A percentile compares a stretch with the other conserved stretches of the same genome.
Evolutionary conservation across 495 filamentous ascomycete species (phyloP).

Genomic region (Aspergillus sclerotiicarbonarius): DNA sequence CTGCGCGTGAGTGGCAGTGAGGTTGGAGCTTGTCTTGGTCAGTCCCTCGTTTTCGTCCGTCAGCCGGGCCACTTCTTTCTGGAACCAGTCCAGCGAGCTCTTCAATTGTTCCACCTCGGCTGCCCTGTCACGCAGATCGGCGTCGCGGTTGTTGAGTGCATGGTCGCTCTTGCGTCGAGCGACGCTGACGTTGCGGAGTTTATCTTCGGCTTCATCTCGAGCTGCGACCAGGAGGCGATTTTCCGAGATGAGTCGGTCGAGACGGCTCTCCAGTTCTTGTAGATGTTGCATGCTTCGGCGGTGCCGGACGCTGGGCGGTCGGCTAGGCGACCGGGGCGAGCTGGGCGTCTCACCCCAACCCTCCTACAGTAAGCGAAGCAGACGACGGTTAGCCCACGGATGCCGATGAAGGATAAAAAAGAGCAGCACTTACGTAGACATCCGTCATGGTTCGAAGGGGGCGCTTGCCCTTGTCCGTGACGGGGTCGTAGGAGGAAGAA

Average conservation of each 20-base stretch:
- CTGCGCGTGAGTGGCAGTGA: conserved; percentile 64
- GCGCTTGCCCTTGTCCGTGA: conserved; percentile 83
- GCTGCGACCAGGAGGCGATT: conserved; percentile 75
- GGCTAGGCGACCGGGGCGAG: conserved; percentile 89
- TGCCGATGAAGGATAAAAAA: conserved; percentile 14
- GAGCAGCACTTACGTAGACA: conserved; percentile 76
- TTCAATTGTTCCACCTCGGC: conserved; percentile 78
- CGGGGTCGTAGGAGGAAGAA: conserved; percentile 66
- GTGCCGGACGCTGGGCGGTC: conserved; percentile 92
- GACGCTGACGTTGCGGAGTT: conserved; percentile 55
- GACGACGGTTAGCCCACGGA: conserved; percentile 8
- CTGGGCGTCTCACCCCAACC: conserved; percentile 90
- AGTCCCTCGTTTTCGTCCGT: conserved; percentile 73
- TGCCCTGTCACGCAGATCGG: conserved; percentile 59
- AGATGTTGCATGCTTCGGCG: conserved; percentile 95
- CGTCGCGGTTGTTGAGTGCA: conserved; percentile 54
- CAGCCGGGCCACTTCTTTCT: conserved; percentile 72
- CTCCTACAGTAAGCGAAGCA: conserved; percentile 58
- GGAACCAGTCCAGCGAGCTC: conserved; percentile 71
- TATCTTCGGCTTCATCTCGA: conserved; percentile 64
- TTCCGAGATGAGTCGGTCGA: conserved; percentile 79
- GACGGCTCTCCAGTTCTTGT: conserved; percentile 67
- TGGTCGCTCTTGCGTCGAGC: conserved; percentile 53
- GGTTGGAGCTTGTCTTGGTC: conserved; percentile 62
- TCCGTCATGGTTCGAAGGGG: conserved; percentile 83